Evolutionary conservation across 192 early-diverging fungal genomes (phyloP), one percentile per base, ranked within the genome.

Genomic region (Coemansia aciculifera): DNA sequence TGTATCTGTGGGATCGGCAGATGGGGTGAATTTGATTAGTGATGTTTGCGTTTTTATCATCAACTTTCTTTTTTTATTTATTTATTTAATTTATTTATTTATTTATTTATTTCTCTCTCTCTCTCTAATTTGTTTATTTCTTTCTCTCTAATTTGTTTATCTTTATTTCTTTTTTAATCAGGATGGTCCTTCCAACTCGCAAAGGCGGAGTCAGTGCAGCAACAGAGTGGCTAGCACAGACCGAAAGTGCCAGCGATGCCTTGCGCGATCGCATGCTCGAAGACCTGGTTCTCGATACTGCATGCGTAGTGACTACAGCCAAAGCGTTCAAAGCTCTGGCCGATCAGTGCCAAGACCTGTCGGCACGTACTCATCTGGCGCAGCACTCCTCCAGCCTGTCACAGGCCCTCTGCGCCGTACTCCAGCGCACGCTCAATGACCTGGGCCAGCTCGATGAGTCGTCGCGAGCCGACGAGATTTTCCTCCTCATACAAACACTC

Each of bases 1-100:
- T 92, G 56, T 84, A 87, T 9, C 83, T 95, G 2, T 89, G 77
- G 76, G 68, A 83, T 38, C 76, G 57, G 36, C 65, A 40, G 43
- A 17, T 0, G 4, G 11, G 2, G 0, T 12, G 13, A 44, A 17
- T 44, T 44, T 44, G 34, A 36, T 36, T 36, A 36, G 34, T 0
- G 34, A 36, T 36, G 34, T 36, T 36, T 36, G 34, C 0, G 34
- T 36, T 17, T 48, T 21, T 48, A 13, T 29, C 8, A 10, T 1
- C 11, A 6, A 9, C 29, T 52, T 29, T 52, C 29, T 10, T 29
- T 29, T 12, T 23, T 24, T 52, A 46, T 19, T 8, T 29, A 7
- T 49, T 49, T 21, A 24, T 24, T 23, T 49, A 37, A 37, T 37
- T n/a, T n/a, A n/a, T n/a, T n/a, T n/a, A n/a, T n/a, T n/a, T n/a